Evolutionary conservation across 2,329 filamentous ascomycete species (phyloP).

Genomic region (Ophiocordyceps camponoti-leonardi): DNA sequence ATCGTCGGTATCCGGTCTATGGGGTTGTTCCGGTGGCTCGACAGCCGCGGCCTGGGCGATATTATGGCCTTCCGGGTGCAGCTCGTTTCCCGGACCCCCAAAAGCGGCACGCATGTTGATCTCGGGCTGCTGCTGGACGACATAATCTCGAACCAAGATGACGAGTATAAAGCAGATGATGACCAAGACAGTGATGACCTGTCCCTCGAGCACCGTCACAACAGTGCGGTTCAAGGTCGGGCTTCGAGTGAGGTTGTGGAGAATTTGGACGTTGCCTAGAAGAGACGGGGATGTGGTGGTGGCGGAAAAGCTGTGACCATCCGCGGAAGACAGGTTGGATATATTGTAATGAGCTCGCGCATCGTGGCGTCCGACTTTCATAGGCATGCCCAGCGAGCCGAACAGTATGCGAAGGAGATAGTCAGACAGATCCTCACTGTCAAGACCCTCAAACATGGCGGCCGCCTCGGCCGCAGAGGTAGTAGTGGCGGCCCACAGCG

Average conservation of each 20-base stretch:
- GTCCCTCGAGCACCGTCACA: conserved; percentile 75
- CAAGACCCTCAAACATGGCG: conserved; percentile 12
- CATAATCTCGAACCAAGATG: conserved; percentile 92
- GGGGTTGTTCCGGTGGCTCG: conserved; percentile 5
- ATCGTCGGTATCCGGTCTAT: conserved; percentile 15
- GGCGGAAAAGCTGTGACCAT: conserved; percentile 1
- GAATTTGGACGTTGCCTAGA: conserved; percentile 37
- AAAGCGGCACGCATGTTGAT: conserved; percentile 63
- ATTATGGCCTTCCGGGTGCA: conserved; percentile 6
- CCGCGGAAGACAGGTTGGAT: conserved; percentile 4
- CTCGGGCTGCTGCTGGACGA: conserved; percentile 91
- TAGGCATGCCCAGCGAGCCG: conserved; percentile 11
- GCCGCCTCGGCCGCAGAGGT: conserved; percentile 14
- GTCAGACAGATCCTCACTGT: conserved; percentile 14
- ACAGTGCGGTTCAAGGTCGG: conserved; percentile 59
- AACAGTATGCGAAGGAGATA: conserved; percentile 14
- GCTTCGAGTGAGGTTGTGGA: conserved; percentile 49
- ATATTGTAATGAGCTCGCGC: conserved; percentile 1
- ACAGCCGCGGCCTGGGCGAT: conserved; percentile 5
- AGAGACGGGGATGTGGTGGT: conserved; percentile 19
- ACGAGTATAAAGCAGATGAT: conserved; percentile 93
- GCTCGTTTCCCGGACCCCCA: conserved; percentile 23
- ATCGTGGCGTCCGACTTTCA: conserved; percentile 7
- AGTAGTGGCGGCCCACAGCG: conserved; percentile 14
- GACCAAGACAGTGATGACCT: conserved; percentile 80